Percentiles rank a stretch among this genome's conserved stretches.
phyloP scores from a whole-genome alignment of 2,329 filamentous ascomycete genomes.

The Colletotrichum sp. region DNA sequence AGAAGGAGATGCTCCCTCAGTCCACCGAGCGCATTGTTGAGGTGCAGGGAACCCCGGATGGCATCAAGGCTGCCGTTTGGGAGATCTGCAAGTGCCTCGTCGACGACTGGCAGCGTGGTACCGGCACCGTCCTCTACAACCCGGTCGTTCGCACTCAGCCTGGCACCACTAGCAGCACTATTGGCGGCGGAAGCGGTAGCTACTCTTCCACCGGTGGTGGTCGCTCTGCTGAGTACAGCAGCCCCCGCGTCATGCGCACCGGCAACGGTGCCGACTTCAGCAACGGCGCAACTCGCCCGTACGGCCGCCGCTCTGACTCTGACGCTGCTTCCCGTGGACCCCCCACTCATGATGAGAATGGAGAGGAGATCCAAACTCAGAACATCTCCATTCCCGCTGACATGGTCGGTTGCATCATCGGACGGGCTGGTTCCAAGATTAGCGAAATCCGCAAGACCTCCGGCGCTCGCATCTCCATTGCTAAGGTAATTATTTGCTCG shows the following conservation, averaged over 20 bases:
- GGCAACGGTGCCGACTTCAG: slow-evolving; percentile 97
- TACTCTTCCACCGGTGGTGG: slow-evolving; percentile 40
- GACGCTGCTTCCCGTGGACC: slow-evolving; percentile 82
- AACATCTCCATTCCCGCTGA: slow-evolving; percentile 99
- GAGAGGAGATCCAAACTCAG: slow-evolving; percentile 96
- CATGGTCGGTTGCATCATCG: slow-evolving; percentile 99
- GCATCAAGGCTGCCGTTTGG: slow-evolving; percentile 96
- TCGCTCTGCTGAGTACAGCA: slow-evolving; percentile 60
- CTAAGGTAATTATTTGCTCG: slow-evolving; percentile 67
- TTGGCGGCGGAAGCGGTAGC: slow-evolving; percentile 35
- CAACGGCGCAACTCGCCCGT: slow-evolving; percentile 64
- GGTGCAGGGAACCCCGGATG: slow-evolving; percentile 91
- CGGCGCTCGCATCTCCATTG: slow-evolving; percentile 95
- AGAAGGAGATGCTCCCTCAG: slow-evolving; percentile 99
- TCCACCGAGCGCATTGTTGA: slow-evolving; percentile 98
- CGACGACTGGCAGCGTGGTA: slow-evolving; percentile 96
- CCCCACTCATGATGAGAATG: slow-evolving; percentile 91
- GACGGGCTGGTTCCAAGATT: slow-evolving; percentile 93
- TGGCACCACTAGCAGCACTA: slow-evolving; percentile 49
- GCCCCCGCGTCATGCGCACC: slow-evolving; percentile 85
- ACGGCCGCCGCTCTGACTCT: slow-evolving; percentile 81
- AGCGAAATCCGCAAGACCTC: slow-evolving; percentile 98
- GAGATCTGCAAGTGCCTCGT: slow-evolving; percentile 99
- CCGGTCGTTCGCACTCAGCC: slow-evolving; percentile 87
- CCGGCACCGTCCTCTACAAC: slow-evolving; percentile 97